Base-by-base conservation (phyloP, 805 yeast genomes). In the Sugiyamaella smithiae region DNA sequence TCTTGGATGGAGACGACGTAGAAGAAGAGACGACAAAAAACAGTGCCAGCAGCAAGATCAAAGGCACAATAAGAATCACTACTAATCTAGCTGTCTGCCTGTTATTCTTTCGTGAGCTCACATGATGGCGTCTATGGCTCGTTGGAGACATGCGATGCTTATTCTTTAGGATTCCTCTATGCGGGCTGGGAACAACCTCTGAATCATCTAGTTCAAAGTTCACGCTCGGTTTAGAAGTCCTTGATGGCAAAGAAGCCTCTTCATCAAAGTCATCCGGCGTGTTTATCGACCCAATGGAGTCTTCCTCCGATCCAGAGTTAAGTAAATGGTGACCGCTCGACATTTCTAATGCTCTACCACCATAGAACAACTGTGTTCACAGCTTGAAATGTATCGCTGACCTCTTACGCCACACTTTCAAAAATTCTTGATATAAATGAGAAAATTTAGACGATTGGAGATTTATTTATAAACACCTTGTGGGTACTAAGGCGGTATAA, bases 51-150 rank as follows among this genome's bases (percentile, higher is more conserved):
- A 59, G 49, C 14, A 60, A 29, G 7, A 54, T 45, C 7, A 57
- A 60, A 12, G 63, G 61, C 9, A 55, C 47, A 31, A 60, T 40
- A 5, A 59, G 35, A 25, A 58, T 45, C 22, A 57, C 19, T 16
- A 45, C 22, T 9, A 45, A 28, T 24, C 38, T 24, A 4, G 48
- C 29, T 5, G 48, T 45, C 25, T 37, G 26, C n/a, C 32, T n/a
- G 17, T 24, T 16, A 19, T 24, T 45, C 36, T 45, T 45, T 19
- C 43, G 25, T 9, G 35, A 35, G 33, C 48, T 37, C 6, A 45
- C 19, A 6, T 31, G 14, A 20, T 24, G 29, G 2, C 47, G 47
- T n/a, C 43, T 22, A 17, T 33, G 40, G 29, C 35, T 14, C 11
- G 46, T 31, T 14, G 40, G 40, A 17, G 42, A n/a, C 12, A 14